Percentiles rank a stretch among this genome's conserved stretches.
These are phyloP conservation scores for Metschnikowia cerradonensis DNA, from an alignment of 805 yeast species.

Conservation along the genomic window DNA sequence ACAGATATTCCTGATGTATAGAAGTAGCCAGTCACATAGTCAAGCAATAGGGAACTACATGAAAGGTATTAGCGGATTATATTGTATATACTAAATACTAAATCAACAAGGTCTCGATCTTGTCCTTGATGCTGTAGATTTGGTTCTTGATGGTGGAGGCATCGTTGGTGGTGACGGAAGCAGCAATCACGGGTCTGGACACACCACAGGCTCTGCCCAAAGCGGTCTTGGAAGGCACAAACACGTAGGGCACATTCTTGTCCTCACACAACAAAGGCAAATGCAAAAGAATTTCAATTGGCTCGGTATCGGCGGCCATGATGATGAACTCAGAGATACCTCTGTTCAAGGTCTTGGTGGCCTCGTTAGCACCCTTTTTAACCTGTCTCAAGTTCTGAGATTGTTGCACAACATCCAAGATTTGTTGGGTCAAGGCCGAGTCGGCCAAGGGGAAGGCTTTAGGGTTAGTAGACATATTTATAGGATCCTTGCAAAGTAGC, in stretches of 20 bases:
- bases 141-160: slow-evolving; percentile 97
- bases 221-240: slow-evolving; percentile 97
- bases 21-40: no score
- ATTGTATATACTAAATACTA: slow-evolving; percentile 28
- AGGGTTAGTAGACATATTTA: slow-evolving; percentile 81
- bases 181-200: slow-evolving; percentile 98
- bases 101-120: slow-evolving; percentile 95
- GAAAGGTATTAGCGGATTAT: background rate
- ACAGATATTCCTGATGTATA: no score
- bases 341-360: slow-evolving; percentile 98
- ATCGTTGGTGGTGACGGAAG: slow-evolving; percentile 96
- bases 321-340: slow-evolving; percentile 99
- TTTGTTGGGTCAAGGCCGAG: slow-evolving; percentile 91
- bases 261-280: slow-evolving; percentile 98
- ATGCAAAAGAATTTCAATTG: slow-evolving; percentile 96
- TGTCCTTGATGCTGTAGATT: slow-evolving; percentile 96
- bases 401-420: slow-evolving; percentile 96
- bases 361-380: slow-evolving; percentile 99
- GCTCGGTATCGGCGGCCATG: slow-evolving; percentile 99
- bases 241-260: slow-evolving; percentile 98
- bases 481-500: slow-evolving; percentile 31
- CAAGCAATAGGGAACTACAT: background rate
- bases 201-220: slow-evolving; percentile 99
- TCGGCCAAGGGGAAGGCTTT: slow-evolving; percentile 99
- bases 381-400: slow-evolving; percentile 96